Evolutionary conservation across 2,329 filamentous ascomycete species (phyloP).

Genomic region (Sporothrix schenckii): DNA sequence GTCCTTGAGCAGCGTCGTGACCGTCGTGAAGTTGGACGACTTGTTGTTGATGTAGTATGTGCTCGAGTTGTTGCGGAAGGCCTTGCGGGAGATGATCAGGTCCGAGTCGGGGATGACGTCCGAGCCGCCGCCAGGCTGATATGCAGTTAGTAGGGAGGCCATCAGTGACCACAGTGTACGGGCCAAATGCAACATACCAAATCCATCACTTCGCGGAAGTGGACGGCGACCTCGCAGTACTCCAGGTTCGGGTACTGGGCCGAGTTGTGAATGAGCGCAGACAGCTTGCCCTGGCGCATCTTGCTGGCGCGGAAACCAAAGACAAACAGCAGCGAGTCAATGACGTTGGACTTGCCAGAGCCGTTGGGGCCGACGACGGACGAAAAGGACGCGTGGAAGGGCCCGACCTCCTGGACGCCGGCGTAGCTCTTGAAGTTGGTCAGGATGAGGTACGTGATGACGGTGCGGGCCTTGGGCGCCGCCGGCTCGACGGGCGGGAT

Average conservation of each 20-base stretch:
- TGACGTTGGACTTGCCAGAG: conserved; percentile 98
- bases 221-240: conserved; percentile 92
- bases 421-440: conserved; percentile 99
- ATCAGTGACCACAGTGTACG: neutral
- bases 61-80: conserved; percentile 97
- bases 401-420: conserved; percentile 89
- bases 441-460: conserved; percentile 88
- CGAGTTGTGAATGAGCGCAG: conserved; percentile 95
- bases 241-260: conserved; percentile 82
- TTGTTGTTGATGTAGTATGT: conserved; percentile 96
- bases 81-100: conserved; percentile 84
- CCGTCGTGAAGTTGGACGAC: conserved; percentile 87
- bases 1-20: conserved; percentile 83
- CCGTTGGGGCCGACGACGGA: conserved; percentile 98
- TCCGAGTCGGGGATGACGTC: conserved; percentile 81
- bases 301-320: conserved; percentile 99
- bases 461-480: conserved; percentile 80
- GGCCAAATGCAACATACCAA: conserved; percentile 49
- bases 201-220: conserved; percentile 95
- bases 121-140: conserved; percentile 68
- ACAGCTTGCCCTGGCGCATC: conserved; percentile 98
- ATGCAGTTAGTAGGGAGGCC: neutral
- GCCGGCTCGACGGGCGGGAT: conserved; percentile 69
- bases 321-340: conserved; percentile 97
- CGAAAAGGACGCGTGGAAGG: conserved; percentile 95